Percentiles rank a stretch among this genome's conserved stretches.
Evolutionary conservation across 306 rosid genomes (phyloP).

Genomic region (Carpinus viminea): DNA sequence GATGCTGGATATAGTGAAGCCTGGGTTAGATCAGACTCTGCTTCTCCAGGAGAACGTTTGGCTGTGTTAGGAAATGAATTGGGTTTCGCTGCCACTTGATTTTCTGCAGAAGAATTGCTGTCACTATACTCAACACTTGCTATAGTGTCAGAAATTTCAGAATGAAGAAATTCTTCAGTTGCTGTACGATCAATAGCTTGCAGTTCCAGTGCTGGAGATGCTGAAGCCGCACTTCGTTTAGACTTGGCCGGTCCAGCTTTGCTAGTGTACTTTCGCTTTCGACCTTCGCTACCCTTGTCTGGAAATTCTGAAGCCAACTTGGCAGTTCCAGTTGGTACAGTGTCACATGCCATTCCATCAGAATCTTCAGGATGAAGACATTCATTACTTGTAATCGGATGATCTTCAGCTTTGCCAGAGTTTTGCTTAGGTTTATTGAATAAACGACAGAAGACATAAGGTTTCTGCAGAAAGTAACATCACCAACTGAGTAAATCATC

Average conservation of each 20-base stretch:
- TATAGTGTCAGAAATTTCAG: not conserved
- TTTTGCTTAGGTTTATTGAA: constrained; percentile 45
- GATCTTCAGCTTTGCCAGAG: no score
- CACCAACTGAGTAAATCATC: not conserved
- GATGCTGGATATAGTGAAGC: constrained; percentile 45
- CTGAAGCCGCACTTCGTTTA: no score
- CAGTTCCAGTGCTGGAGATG: not conserved
- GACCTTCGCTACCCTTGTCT: no score
- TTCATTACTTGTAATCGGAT: not conserved
- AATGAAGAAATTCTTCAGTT: not conserved
- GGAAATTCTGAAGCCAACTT: no score
- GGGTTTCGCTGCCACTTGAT: not conserved
- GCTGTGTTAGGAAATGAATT: constrained; percentile 41
- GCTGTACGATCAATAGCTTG: not conserved
- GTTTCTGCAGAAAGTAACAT: constrained; percentile 49
- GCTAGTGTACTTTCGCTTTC: no score
- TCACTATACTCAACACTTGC: not conserved
- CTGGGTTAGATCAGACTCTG: constrained; percentile 42
- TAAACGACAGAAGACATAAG: constrained; percentile 77
- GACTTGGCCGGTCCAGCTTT: no score
- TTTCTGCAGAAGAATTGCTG: not conserved
- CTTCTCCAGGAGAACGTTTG: constrained; percentile 56
- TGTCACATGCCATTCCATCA: not conserved
- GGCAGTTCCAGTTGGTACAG: no score
- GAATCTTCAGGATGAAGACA: not conserved